Evolutionary conservation across 1,139 yeast species (phyloP), one percentile per base, ranked within the genome.

Genomic region (Cylindricascospora bacillispora): DNA sequence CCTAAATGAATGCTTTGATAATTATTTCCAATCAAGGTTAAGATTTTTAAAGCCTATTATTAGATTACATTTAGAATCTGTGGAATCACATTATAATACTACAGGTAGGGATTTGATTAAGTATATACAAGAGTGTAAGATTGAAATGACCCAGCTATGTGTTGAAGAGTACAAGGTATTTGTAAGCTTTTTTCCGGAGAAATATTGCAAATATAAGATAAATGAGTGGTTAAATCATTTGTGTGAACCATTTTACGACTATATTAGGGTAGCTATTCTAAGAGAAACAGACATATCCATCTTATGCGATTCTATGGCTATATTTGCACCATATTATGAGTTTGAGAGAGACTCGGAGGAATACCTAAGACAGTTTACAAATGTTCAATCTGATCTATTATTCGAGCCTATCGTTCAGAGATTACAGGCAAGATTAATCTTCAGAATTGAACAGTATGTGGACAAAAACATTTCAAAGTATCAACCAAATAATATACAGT

Each of bases 231-330:
- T 80, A 35, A 67, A 65, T 26, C 64, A 62, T 18, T 44, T 80
- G 4, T 60, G 82, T 25, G 94, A 83, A 26, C 92, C 93, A 0
- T 57, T 86, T 16, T 79, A 83, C 45, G 92, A 81, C 41, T 55
- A 63, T 2, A 54, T 82, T 19, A 63, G 95, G 36, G 68, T 73
- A 34, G 60, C 67, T 28, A 69, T 82, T 2, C 62, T 85, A 23
- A 66, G 76, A 35, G 95, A 85, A 47, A 60, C 66, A 6, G 75
- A 73, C 38, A 75, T 85, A 14, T 62, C 67, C 18, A 61, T 63
- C 13, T 57, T 89, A 16, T 82, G 95, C 53, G 92, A 83, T 45
- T 59, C 85, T 27, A 73, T 89, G 1, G 67, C 81, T 1, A 56
- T 83, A 17, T 59, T 86, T 18, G 78, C 75, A 37, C 72, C 75